These are phyloP conservation scores for Termitomyces sp. DNA, from an alignment of 768 basidiomycete species.

Conservation along the genomic window DNA sequence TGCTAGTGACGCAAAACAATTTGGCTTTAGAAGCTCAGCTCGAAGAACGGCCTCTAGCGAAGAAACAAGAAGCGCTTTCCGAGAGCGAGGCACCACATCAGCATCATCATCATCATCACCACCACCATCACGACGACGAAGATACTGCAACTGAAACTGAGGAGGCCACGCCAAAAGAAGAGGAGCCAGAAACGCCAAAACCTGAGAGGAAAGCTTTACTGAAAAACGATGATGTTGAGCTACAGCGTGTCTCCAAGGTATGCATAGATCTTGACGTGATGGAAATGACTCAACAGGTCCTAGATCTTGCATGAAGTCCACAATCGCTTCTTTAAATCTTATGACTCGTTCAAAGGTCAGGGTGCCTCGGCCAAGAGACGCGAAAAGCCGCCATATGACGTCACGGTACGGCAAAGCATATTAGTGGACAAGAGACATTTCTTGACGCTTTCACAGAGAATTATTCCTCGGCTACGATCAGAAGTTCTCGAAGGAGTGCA, in stretches of 20 bases:
- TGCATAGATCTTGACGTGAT: constrained; percentile 13
- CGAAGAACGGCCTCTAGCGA: constrained; percentile 81
- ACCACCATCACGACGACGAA: constrained; percentile 16
- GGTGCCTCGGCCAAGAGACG: constrained; percentile 21
- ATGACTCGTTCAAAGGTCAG: constrained; percentile 39
- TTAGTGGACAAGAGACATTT: constrained; percentile 1
- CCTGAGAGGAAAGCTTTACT: constrained; percentile 68
- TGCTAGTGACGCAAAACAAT: constrained; percentile 63
- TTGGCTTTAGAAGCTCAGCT: constrained; percentile 79
- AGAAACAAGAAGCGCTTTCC: constrained; percentile 76
- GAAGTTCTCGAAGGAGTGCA: constrained; percentile 74
- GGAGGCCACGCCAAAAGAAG: constrained; percentile 14
- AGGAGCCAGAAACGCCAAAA: constrained; percentile 17
- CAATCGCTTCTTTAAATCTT: constrained; percentile 63
- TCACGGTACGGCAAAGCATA: constrained; percentile 52
- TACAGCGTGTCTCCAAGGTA: constrained; percentile 73
- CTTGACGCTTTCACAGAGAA: constrained; percentile 41
- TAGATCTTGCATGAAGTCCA: constrained; percentile 85
- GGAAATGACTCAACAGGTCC: not conserved
- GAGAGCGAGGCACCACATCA: constrained; percentile 31
- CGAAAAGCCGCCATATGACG: constrained; percentile 48
- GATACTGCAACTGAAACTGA: constrained; percentile 11
- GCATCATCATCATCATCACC: constrained; percentile 17
- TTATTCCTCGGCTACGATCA: constrained; percentile 77
- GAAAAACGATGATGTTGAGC: constrained; percentile 83